Evolutionary conservation across 345 rosid genomes (phyloP).

Genomic region (Eucalyptus grandis): DNA sequence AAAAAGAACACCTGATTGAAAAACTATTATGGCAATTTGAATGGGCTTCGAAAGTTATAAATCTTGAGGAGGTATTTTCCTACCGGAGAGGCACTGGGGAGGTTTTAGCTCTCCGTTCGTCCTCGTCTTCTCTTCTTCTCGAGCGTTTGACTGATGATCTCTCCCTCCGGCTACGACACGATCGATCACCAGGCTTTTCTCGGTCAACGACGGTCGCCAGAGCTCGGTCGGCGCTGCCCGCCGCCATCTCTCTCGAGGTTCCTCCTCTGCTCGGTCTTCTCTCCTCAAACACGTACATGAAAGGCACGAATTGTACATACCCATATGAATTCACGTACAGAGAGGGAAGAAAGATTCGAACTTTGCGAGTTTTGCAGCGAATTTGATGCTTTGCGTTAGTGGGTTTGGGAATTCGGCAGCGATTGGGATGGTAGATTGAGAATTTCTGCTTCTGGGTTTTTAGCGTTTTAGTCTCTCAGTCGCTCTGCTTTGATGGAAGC

Average conservation of each 20-base stretch:
- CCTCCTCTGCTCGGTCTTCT: background rate
- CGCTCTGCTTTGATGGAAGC: background rate
- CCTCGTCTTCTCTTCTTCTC: background rate
- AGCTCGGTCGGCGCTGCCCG: background rate
- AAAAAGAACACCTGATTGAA: too few relatives aligned
- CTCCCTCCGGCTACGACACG: background rate
- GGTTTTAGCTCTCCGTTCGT: background rate
- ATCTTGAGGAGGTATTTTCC: background rate
- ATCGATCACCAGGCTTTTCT: background rate
- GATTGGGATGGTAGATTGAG: background rate
- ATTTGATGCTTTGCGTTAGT: background rate
- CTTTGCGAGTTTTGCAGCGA: background rate
- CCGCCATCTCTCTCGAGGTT: background rate
- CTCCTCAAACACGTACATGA: background rate
- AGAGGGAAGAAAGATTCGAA: background rate
- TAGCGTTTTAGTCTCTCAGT: background rate
- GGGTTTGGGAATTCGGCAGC: background rate
- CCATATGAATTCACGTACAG: background rate
- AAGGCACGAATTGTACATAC: background rate
- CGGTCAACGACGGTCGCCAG: background rate
- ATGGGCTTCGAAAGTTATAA: background rate
- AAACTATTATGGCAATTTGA: accelerated
- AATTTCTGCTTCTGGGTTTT: background rate
- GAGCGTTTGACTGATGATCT: background rate
- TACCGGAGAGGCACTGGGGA: background rate